phyloP scores from a whole-genome alignment of 768 basidiomycete species.

The Calocera viscosa region DNA sequence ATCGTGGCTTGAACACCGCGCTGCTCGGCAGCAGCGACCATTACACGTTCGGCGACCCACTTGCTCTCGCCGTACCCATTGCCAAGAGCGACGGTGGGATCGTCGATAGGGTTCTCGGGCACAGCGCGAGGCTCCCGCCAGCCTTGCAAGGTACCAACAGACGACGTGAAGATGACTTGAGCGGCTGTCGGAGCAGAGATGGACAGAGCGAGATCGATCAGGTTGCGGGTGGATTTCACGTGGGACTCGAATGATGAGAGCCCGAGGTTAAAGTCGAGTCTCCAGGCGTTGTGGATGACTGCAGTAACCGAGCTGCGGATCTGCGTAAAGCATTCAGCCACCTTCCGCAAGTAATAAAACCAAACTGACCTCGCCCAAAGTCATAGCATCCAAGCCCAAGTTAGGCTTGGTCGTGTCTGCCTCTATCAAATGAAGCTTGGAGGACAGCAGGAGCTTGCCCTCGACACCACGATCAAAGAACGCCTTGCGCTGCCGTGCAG shows the following conservation, averaged over 20 bases:
- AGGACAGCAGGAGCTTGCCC: neutral
- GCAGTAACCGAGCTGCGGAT: neutral
- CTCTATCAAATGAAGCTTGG: neutral
- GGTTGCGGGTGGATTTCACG: neutral
- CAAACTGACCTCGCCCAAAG: neutral
- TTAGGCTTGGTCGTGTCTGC: neutral
- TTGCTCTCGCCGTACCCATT: constrained; percentile 8
- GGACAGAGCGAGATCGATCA: constrained; percentile 1
- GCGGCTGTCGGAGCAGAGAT: neutral
- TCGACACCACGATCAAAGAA: constrained; percentile 1
- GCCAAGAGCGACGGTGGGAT: neutral
- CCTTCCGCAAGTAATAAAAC: neutral
- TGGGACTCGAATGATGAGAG: constrained; percentile 7
- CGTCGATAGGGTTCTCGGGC: neutral
- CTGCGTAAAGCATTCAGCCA: neutral
- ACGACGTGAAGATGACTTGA: neutral
- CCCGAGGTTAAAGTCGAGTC: constrained; percentile 8
- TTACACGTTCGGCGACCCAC: neutral
- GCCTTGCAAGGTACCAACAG: neutral
- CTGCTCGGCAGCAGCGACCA: neutral
- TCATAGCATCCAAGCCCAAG: neutral
- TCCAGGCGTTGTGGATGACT: constrained; percentile 4
- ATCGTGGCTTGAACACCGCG: neutral
- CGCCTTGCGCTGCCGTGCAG: neutral
- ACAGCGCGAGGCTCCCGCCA: neutral